A percentile compares a stretch with the other conserved stretches of the same genome.
These are phyloP conservation scores for Thraustochytrium sp. DNA, from an alignment of 352 stramenopile genomes.

Conservation along the genomic window DNA sequence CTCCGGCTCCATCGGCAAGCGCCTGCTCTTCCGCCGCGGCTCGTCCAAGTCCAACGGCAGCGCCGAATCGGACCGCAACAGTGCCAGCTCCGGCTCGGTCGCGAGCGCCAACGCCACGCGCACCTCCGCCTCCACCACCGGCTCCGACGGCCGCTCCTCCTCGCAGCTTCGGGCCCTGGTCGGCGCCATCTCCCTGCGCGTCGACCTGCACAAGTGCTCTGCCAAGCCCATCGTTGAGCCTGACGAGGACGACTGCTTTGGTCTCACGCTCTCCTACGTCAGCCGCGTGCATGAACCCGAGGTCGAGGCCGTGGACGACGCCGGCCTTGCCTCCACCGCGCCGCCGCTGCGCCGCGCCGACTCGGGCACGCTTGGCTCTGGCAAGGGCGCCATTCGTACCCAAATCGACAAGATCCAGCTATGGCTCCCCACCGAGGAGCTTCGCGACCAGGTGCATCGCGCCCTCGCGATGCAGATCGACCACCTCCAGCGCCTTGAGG, in stretches of 20 bases:
- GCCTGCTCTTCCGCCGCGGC: neutral
- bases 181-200: neutral
- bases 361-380: neutral
- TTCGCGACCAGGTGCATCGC: neutral
- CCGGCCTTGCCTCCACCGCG: neutral
- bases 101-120: neutral
- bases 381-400: neutral
- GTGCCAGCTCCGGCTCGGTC: neutral
- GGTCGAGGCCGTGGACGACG: neutral
- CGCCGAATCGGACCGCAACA: neutral
- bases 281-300: neutral
- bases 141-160: neutral
- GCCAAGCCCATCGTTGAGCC: neutral
- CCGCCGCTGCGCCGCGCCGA: neutral
- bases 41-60: neutral
- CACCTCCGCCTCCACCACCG: neutral
- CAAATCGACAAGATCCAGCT: conserved; percentile 23
- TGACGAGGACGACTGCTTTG: conserved; percentile 22
- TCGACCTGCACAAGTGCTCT: neutral
- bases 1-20: neutral
- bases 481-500: neutral
- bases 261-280: neutral
- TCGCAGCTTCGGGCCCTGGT: neutral
- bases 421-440: neutral
- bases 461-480: neutral